Percentiles rank a stretch among this genome's conserved stretches.
Conservation (phyloP, 2,329 filamentous ascomycete species). For the Fusarium nanum region DNA sequence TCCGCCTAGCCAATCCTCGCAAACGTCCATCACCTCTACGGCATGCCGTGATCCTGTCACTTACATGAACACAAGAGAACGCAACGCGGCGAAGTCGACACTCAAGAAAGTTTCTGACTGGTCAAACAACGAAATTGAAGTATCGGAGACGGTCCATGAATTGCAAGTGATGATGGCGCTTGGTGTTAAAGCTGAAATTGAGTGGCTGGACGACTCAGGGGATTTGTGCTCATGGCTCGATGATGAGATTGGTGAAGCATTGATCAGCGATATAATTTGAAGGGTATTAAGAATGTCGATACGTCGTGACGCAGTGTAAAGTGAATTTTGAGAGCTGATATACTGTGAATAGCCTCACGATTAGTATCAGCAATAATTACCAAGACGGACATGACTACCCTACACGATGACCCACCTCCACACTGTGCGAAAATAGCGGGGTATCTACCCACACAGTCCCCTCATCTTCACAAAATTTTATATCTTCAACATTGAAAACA, state of each 20-base stretch:
- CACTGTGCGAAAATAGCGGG: conserved; percentile 55
- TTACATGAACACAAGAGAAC: conserved; percentile 66
- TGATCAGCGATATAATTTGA: conserved; percentile 1
- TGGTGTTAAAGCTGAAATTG: conserved; percentile 81
- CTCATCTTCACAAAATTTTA: conserved; percentile 53
- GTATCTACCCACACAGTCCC: conserved; percentile 53
- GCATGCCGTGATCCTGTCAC: conserved; percentile 46
- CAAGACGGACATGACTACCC: conserved; percentile 37
- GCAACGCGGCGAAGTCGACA: conserved; percentile 66
- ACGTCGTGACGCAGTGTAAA: no score
- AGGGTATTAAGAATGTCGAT: rapidly evolving
- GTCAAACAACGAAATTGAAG: conserved; percentile 46
- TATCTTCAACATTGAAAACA: conserved; percentile 30
- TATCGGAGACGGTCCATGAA: conserved; percentile 62
- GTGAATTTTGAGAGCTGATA: no score
- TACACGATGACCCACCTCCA: conserved; percentile 14
- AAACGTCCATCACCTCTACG: conserved; percentile 43
- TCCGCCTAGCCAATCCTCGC: conserved; percentile 22
- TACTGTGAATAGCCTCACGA: no score
- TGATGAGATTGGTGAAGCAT: conserved; percentile 48
- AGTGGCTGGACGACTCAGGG: conserved; percentile 71
- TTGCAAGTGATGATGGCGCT: conserved; percentile 80
- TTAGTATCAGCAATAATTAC: not conserved
- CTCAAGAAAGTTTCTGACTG: conserved; percentile 57
- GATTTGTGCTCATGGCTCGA: conserved; percentile 65